Evolutionary conservation across 805 yeast genomes (phyloP), one percentile per base, ranked within the genome.

Genomic region (Pichia californica): DNA sequence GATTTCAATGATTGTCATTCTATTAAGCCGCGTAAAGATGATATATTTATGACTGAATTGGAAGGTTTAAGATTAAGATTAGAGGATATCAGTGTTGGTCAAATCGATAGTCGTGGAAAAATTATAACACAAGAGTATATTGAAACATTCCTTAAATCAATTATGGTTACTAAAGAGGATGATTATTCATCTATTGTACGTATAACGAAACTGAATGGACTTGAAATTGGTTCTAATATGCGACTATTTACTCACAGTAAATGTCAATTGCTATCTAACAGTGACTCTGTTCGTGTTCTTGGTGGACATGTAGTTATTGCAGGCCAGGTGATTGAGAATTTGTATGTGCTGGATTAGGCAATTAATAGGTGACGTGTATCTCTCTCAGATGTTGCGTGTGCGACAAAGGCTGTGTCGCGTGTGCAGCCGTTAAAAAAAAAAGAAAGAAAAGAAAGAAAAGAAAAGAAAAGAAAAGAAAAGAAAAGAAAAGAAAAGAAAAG

Each of bases 21-120:
- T n/a, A n/a, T n/a, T n/a, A n/a, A n/a, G n/a, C 43, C 41, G 3
- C 38, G 31, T 6, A 25, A 33, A 2, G 52, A 59, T 38, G 70
- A 70, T 54, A 43, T 67, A 28, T 71, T 69, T 66, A 49, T 74
- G 30, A 68, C 68, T 1, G 54, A 58, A 13, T 48, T 77, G 3
- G 56, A 60, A 9, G 71, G 79, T 3, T 49, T 74, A 5, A 61
- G 79, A 34, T 32, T 78, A 14, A 55, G 59, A 5, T 44, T 80
- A 29, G 88, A 82, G 56, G 59, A 63, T 19, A 46, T 79, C 18
- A 46, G 44, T 7, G 52, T 61, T 1, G 74, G 73, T 0, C 44
- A 55, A 1, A 46, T 76, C 14, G 82, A 79, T 48, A 38, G 59
- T 0, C 45, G 45, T 19, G 76, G 76, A 37, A 47, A 52, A 1